Conservation (phyloP, 1,284 basidiomycete species). For the Rhizoctonia solani region DNA sequence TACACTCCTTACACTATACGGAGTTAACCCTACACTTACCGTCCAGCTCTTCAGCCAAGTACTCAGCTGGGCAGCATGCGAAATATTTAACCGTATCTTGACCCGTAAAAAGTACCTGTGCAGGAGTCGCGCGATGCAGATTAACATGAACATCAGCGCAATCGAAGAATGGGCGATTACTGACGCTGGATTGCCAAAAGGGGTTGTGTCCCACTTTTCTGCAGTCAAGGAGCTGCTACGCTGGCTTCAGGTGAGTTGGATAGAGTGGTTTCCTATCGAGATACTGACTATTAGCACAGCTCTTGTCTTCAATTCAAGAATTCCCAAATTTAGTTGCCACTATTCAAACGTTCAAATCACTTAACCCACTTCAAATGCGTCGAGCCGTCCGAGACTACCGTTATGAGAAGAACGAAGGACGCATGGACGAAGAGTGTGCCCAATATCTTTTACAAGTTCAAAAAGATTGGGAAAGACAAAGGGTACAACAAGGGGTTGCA, state of each 20-base stretch:
- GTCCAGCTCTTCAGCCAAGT: slow-evolving; percentile 95
- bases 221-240: slow-evolving; percentile 84
- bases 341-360: slow-evolving; percentile 80
- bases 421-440: slow-evolving; percentile 92
- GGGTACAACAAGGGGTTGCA: slow-evolving; percentile 80
- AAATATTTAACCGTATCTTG: slow-evolving; percentile 92
- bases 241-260: slow-evolving; percentile 75
- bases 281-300: slow-evolving; percentile 54
- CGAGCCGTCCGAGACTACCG: slow-evolving; percentile 92
- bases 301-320: slow-evolving; percentile 81
- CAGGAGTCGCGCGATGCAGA: slow-evolving; percentile 86
- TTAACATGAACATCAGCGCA: slow-evolving; percentile 82
- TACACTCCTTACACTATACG: slow-evolving; percentile 81
- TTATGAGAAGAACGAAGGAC: slow-evolving; percentile 89
- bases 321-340: slow-evolving; percentile 88
- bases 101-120: slow-evolving; percentile 93
- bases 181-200: slow-evolving; percentile 76
- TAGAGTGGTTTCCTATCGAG: slow-evolving; percentile 34
- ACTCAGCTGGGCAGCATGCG: slow-evolving; percentile 89
- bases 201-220: slow-evolving; percentile 79
- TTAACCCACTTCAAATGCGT: slow-evolving; percentile 96
- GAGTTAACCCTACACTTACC: slow-evolving; percentile 88
- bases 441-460: slow-evolving; percentile 94
- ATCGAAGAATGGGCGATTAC: slow-evolving; percentile 90
- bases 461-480: slow-evolving; percentile 92